A percentile compares a stretch with the other conserved stretches of the same genome.
These are phyloP conservation scores for Gillenia trifoliata DNA, from an alignment of 306 rosid genomes.

Conservation along the genomic window DNA sequence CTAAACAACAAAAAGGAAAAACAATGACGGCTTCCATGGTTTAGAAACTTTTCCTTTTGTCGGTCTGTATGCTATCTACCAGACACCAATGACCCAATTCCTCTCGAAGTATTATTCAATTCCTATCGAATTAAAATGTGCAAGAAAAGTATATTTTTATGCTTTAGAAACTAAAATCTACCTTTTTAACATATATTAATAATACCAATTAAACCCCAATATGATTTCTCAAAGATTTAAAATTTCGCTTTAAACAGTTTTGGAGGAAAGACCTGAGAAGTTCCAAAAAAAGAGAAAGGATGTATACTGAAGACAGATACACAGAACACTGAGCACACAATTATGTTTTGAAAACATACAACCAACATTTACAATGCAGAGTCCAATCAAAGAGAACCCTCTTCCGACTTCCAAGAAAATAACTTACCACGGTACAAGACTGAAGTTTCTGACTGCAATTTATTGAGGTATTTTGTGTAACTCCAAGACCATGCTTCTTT, in stretches of 20 bases:
- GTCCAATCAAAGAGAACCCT: background rate
- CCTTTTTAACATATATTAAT: too few species aligned
- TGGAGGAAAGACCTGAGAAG: background rate
- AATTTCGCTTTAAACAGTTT: background rate
- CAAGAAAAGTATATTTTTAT: too few species aligned
- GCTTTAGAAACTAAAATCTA: too few species aligned
- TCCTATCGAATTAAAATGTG: too few species aligned
- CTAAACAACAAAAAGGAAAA: background rate
- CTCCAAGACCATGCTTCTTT: slow-evolving; percentile 16
- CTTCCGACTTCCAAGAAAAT: background rate
- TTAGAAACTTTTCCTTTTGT: background rate
- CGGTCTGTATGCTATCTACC: too few species aligned
- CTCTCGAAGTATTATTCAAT: too few species aligned
- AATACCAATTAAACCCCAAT: background rate
- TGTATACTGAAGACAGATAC: background rate
- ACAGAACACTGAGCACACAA: background rate
- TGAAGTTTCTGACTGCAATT: slow-evolving; percentile 18
- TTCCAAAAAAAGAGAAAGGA: background rate
- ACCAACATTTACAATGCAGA: background rate
- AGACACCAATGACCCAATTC: too few species aligned
- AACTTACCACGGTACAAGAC: slow-evolving; percentile 20
- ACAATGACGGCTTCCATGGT: background rate
- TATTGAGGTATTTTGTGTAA: background rate
- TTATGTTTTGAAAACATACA: background rate
- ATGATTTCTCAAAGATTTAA: background rate